A percentile compares a stretch with the other conserved stretches of the same genome.
phyloP scores from a whole-genome alignment of 176 grass and related monocot genomes.

The Bromus sterilis region DNA sequence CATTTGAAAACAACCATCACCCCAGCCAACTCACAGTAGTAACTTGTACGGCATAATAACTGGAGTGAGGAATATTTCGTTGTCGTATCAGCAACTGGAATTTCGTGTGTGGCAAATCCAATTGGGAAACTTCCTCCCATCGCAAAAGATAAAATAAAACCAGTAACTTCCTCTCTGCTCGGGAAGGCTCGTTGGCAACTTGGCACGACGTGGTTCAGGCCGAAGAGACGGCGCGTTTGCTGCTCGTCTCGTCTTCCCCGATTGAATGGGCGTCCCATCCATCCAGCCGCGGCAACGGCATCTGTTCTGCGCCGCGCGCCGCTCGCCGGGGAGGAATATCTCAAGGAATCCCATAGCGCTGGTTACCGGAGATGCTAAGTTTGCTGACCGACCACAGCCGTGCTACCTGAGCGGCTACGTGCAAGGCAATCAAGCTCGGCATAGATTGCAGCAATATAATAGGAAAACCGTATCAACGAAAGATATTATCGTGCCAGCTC shows the following conservation, averaged over 20 bases:
- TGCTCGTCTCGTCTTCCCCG: background rate
- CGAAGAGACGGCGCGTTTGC: background rate
- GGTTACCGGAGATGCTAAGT: background rate
- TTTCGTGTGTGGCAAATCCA: background rate
- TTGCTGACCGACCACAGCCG: conserved; percentile 1
- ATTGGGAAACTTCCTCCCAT: no score
- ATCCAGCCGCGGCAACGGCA: background rate
- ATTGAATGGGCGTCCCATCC: background rate
- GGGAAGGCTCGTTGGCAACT: background rate
- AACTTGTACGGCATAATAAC: background rate
- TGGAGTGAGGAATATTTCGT: background rate
- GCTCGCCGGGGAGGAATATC: background rate
- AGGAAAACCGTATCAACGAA: background rate
- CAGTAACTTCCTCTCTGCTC: background rate
- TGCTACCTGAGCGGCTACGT: no score
- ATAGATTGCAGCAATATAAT: background rate
- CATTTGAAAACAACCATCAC: background rate
- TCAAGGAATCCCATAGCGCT: background rate
- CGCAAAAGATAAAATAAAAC: no score
- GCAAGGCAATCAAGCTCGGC: background rate
- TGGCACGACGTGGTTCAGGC: background rate
- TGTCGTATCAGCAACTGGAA: background rate
- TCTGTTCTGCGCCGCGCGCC: background rate
- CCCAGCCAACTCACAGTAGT: background rate
- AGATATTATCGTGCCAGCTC: conserved; percentile 3